Base-by-base conservation (phyloP, 768 basidiomycete genomes). In the Collybia sordida region DNA sequence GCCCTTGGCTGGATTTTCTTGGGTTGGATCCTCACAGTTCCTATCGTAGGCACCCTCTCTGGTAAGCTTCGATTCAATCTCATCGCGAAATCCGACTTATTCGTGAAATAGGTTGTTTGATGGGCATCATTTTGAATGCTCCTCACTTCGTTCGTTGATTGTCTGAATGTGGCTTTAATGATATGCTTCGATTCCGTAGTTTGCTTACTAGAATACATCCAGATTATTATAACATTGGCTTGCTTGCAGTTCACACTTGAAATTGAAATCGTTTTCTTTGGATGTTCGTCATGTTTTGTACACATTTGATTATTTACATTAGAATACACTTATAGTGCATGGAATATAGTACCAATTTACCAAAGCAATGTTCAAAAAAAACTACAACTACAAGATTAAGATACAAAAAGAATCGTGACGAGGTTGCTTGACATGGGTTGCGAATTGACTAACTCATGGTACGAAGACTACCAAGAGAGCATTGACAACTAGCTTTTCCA, bases 401-500 rank as follows among this genome's bases (percentile, higher is more conserved):
- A 12, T 4, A 31, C n/a, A n/a, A n/a, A n/a, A n/a, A n/a, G n/a
- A n/a, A n/a, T n/a, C n/a, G n/a, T n/a, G n/a, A n/a, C n/a, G n/a
- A n/a, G n/a, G n/a, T n/a, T n/a, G n/a, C n/a, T n/a, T n/a, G n/a
- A n/a, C n/a, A n/a, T n/a, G n/a, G n/a, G n/a, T n/a, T n/a, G n/a
- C n/a, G n/a, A n/a, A n/a, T n/a, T n/a, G n/a, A n/a, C n/a, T 31
- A 14, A 31, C 31, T 31, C 31, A 86, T 41, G 83, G 82, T 54
- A 90, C 80, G 54, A 73, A 90, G 3, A 83, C 80, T 19, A 90
- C 85, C 40, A 91, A 58, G 45, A 90, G 64, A n/a, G 82, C 79
- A 64, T 91, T 90, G 18, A 91, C 86, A 4, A 89, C 75, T 49
- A 91, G 64, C 66, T 84, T 90, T 62, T 88, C 82, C 61, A 90